Percentiles rank a stretch among this genome's conserved stretches.
phyloP scores from a whole-genome alignment of 73 alveolate genomes.

The Paramecium biaurelia region DNA sequence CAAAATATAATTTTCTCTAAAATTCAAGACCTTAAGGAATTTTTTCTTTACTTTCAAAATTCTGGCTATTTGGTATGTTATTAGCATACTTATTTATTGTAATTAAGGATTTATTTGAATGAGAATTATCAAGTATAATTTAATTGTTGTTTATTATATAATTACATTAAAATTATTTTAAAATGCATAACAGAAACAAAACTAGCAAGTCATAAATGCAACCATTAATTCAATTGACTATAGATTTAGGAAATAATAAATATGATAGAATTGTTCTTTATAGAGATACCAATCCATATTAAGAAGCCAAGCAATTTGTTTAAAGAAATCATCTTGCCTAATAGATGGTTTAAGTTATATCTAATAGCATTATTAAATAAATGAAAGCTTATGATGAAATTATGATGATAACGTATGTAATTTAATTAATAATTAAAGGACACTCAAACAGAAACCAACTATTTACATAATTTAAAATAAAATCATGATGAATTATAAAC shows the following conservation, averaged over 20 bases:
- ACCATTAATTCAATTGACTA: neutral
- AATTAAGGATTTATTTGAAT: conserved; percentile 20
- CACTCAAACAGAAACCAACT: conserved; percentile 14
- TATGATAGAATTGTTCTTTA: neutral
- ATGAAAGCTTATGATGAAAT: conserved; percentile 54
- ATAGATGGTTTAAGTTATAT: neutral
- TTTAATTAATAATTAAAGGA: neutral
- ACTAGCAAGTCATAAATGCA: neutral
- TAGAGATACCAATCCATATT: neutral
- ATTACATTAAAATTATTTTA: neutral
- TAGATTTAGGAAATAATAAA: neutral
- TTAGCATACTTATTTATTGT: conserved; percentile 12
- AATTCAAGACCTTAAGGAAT: conserved; percentile 34
- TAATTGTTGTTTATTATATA: neutral
- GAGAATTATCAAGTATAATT: neutral
- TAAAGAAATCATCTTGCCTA: neutral
- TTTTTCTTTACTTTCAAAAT: conserved; percentile 3
- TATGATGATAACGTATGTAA: conserved; percentile 26
- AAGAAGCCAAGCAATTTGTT: conserved; percentile 4
- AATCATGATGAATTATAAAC: neutral
- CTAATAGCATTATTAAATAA: conserved; percentile 2
- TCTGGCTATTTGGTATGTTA: neutral
- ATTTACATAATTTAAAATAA: neutral
- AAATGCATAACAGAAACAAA: conserved; percentile 46
- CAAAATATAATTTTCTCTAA: neutral